phyloP scores from a whole-genome alignment of 371 early-diverging fungal genomes.

The Apophysomyces sp. region DNA sequence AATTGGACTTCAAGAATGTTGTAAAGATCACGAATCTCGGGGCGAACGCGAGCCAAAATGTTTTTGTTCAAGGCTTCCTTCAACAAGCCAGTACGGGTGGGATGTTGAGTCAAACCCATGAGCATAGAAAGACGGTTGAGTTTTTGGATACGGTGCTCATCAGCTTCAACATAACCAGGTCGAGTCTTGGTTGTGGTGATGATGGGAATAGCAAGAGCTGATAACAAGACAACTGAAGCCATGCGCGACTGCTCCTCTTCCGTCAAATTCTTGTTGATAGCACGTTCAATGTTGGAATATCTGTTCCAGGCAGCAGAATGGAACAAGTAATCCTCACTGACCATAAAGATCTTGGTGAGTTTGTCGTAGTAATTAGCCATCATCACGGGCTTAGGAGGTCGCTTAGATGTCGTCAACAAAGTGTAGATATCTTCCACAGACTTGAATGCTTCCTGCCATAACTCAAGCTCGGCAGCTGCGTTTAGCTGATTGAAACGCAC shows the following conservation, averaged over 20 bases:
- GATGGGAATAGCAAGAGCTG: slow-evolving; percentile 90
- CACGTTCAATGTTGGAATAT: slow-evolving; percentile 82
- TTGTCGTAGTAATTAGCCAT: slow-evolving; percentile 98
- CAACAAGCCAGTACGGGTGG: slow-evolving; percentile 88
- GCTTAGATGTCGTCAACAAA: slow-evolving; percentile 87
- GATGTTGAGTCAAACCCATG: slow-evolving; percentile 81
- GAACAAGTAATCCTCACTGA: slow-evolving; percentile 96
- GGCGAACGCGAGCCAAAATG: slow-evolving; percentile 83
- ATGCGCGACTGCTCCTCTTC: slow-evolving; percentile 77
- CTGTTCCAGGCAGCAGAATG: slow-evolving; percentile 96
- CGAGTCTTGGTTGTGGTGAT: slow-evolving; percentile 80
- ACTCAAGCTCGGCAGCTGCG: slow-evolving; percentile 92
- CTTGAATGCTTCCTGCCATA: slow-evolving; percentile 98
- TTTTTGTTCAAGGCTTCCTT: slow-evolving; percentile 87
- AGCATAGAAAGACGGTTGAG: slow-evolving; percentile 83
- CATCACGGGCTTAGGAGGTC: slow-evolving; percentile 89
- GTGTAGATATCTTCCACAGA: slow-evolving; percentile 97
- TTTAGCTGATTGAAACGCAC: slow-evolving; percentile 94
- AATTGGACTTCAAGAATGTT: slow-evolving; percentile 95
- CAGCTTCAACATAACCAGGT: slow-evolving; percentile 65
- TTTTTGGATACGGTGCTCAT: slow-evolving; percentile 85
- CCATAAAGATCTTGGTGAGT: slow-evolving; percentile 93
- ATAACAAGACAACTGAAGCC: slow-evolving; percentile 90
- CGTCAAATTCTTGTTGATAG: slow-evolving; percentile 67
- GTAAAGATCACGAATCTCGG: slow-evolving; percentile 91